Evolutionary conservation across 805 yeast genomes (phyloP).

Genomic region (Maudiozyma bulderi): DNA sequence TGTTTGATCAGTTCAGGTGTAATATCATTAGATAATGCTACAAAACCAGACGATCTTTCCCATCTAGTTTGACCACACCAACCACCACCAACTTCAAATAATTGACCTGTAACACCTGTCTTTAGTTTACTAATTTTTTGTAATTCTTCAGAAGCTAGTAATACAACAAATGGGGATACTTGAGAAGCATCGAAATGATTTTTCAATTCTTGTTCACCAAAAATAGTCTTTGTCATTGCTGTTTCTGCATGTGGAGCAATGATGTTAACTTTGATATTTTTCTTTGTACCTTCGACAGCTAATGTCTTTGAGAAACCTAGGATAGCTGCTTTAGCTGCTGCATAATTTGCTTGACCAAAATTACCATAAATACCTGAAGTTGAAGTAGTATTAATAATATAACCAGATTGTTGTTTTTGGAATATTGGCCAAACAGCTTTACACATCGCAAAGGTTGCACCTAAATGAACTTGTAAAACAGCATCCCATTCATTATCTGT

Average conservation of each 20-base stretch:
- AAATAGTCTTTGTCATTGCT: conserved; percentile 87
- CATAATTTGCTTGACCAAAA: conserved; percentile 94
- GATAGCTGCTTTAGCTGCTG: conserved; percentile 86
- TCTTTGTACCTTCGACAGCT: conserved; percentile 83
- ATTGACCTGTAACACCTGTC: conserved; percentile 55
- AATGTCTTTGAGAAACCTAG: conserved; percentile 76
- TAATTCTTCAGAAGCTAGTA: conserved; percentile 64
- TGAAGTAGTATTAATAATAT: conserved; percentile 77
- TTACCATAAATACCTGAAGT: conserved; percentile 96
- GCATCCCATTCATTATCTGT: conserved; percentile 73
- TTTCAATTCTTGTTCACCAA: conserved; percentile 60
- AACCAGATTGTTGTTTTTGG: conserved; percentile 64
- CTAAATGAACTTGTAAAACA: conserved; percentile 72
- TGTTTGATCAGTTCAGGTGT: conserved; percentile 65
- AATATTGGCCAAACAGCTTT: conserved; percentile 92
- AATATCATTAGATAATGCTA: conserved; percentile 35
- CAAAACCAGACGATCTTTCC: conserved; percentile 86
- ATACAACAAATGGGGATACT: conserved; percentile 83
- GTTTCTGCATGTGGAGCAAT: conserved; percentile 98
- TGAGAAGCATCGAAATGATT: conserved; percentile 77
- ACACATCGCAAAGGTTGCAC: conserved; percentile 71
- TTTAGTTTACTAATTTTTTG: conserved; percentile 30
- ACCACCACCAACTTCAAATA: conserved; percentile 92
- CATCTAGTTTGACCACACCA: conserved; percentile 93
- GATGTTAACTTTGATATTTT: conserved; percentile 64